These are phyloP conservation scores for Erythrophleum fordii DNA, from an alignment of 306 rosid species.

Conservation along the genomic window DNA sequence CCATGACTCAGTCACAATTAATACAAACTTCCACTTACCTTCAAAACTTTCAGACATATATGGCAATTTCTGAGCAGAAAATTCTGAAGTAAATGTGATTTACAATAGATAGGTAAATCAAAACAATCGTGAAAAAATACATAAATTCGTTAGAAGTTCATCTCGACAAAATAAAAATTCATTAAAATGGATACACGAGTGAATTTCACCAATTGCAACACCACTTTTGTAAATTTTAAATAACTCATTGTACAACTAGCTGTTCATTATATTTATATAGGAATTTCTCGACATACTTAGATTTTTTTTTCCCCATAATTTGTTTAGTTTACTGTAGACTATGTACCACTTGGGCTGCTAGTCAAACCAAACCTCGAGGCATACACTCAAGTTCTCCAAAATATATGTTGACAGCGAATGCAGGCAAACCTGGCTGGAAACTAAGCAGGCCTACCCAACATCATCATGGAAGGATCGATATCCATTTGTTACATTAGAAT, in stretches of 20 bases:
- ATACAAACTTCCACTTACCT: slow-evolving; percentile 15
- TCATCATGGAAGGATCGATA: slow-evolving; percentile 24
- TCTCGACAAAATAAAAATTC: neutral
- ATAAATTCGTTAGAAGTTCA: neutral
- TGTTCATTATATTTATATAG: neutral
- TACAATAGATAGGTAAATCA: neutral
- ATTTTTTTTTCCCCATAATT: neutral
- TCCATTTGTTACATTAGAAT: slow-evolving; percentile 36
- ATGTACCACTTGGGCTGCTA: slow-evolving; percentile 43
- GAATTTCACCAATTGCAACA: neutral
- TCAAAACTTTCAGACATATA: slow-evolving; percentile 39
- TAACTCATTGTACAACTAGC: neutral
- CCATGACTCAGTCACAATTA: slow-evolving; percentile 35
- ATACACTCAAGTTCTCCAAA: slow-evolving; percentile 48
- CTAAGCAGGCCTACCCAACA: slow-evolving; percentile 50
- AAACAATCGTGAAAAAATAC: neutral
- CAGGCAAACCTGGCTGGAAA: slow-evolving; percentile 51
- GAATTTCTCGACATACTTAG: neutral
- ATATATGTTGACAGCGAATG: slow-evolving; percentile 28
- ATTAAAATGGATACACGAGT: no score
- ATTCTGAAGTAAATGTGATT: neutral
- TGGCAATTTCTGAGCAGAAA: neutral
- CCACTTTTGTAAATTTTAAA: neutral
- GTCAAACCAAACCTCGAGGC: slow-evolving; percentile 41
- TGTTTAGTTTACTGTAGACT: neutral